Conservation (phyloP, 148 eudicot genomes). For the Rheum nobile region DNA sequence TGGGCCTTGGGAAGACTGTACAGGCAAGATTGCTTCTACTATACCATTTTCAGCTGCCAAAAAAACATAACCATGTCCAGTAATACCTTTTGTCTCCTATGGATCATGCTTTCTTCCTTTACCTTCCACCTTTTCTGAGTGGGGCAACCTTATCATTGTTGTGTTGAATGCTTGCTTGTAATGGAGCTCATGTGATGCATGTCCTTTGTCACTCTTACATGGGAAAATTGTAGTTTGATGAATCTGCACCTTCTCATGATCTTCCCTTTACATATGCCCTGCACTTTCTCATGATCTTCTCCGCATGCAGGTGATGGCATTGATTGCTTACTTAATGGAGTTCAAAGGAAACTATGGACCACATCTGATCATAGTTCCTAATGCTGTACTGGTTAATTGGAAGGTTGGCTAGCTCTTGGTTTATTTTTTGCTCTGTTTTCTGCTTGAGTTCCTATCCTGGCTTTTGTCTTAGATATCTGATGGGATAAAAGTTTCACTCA, state of each 20-base stretch:
- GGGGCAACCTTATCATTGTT: not conserved
- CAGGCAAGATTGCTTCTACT: constrained; percentile 38
- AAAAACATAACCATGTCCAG: not conserved
- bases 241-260: not conserved
- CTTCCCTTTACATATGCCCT: not conserved
- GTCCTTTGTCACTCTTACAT: not conserved
- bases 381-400: constrained; percentile 99
- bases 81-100: not conserved
- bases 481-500: not conserved
- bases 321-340: constrained; percentile 97
- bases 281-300: not conserved
- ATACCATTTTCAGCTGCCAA: not conserved
- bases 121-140: not conserved
- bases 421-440: not conserved
- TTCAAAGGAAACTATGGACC: constrained; percentile 97
- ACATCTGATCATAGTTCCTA: constrained; percentile 93
- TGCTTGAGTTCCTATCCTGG: constrained; percentile 7
- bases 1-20: constrained; percentile 99
- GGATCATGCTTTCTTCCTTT: not conserved
- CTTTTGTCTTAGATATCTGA: not conserved
- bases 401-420: constrained; percentile 40
- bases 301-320: constrained; percentile 74
- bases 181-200: not conserved
- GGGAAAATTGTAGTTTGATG: not conserved
- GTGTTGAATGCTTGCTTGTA: not conserved